Percentiles rank a stretch among this genome's conserved stretches.
Conservation (phyloP, 306 rosid genomes). For the Acacia melanoxylon region DNA sequence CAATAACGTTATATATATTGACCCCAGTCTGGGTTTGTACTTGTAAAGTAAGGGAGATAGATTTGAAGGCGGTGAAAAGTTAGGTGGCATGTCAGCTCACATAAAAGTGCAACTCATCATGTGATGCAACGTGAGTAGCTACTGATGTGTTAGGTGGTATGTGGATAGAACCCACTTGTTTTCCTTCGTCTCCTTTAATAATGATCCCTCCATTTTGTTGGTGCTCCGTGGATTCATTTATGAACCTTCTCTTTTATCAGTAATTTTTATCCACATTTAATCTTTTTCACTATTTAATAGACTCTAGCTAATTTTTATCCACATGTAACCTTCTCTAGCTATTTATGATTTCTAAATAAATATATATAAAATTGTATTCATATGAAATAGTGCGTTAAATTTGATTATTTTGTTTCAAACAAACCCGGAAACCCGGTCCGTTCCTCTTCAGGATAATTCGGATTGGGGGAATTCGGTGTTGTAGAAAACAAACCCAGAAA, state of each 20-base stretch:
- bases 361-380: not conserved
- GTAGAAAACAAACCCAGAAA: too few species aligned
- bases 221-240: not conserved
- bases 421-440: too few species aligned
- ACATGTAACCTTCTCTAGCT: not conserved
- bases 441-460: too few species aligned
- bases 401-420: not conserved
- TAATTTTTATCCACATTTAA: not conserved
- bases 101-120: not conserved
- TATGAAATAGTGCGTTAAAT: not conserved
- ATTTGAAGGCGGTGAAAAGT: not conserved
- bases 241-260: not conserved
- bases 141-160: not conserved
- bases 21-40: not conserved
- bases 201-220: not conserved
- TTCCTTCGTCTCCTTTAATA: not conserved
- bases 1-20: not conserved
- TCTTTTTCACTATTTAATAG: not conserved
- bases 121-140: not conserved
- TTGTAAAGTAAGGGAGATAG: not conserved
- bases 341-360: not conserved
- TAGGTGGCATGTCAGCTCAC: not conserved
- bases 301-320: not conserved
- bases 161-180: not conserved
- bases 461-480: too few species aligned